Conservation (phyloP, 371 early-diverging fungal species). For the Batkoa obscura region DNA sequence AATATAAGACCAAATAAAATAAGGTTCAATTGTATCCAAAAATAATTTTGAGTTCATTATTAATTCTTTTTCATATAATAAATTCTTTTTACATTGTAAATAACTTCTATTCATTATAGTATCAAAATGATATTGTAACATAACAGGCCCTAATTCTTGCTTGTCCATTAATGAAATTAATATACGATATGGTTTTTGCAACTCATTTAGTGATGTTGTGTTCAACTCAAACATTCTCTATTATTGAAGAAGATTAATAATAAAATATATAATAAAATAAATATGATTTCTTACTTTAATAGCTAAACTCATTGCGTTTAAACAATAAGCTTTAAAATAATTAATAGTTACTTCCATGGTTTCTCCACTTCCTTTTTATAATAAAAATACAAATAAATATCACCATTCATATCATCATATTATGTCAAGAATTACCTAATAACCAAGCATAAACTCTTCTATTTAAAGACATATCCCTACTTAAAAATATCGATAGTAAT, state of each 20-base stretch:
- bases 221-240: too few relatives aligned
- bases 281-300: conserved; percentile 11
- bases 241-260: too few relatives aligned
- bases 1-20: neutral
- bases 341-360: conserved; percentile 11
- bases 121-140: conserved; percentile 32
- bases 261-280: too few relatives aligned
- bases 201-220: conserved; percentile 17
- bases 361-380: conserved; percentile 9
- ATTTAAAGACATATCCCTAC: conserved; percentile 88
- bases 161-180: conserved; percentile 74
- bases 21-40: neutral
- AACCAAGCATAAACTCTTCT: conserved; percentile 81
- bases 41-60: too few relatives aligned
- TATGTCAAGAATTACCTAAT: conserved; percentile 19
- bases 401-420: too few relatives aligned
- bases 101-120: neutral
- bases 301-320: conserved; percentile 14
- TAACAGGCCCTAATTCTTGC: conserved; percentile 56
- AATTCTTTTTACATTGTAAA: neutral
- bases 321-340: conserved; percentile 24
- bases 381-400: neutral
- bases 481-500: conserved; percentile 46
- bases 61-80: neutral
- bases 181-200: conserved; percentile 54